Evolutionary conservation across 352 stramenopile species (phyloP).

Genomic region (Pythium myriotylum): DNA sequence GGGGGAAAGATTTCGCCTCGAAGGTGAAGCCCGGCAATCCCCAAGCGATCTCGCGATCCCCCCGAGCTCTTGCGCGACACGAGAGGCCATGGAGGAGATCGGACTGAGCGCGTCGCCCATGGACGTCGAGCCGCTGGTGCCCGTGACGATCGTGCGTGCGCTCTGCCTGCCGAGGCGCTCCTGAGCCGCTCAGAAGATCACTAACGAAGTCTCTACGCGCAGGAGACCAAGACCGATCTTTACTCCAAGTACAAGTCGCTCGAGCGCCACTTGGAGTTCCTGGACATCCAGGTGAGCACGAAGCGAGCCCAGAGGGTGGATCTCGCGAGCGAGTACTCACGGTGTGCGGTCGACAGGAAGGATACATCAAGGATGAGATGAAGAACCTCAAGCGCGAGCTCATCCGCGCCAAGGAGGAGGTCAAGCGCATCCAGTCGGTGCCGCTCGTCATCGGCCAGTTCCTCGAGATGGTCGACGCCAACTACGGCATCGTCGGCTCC

Average conservation of each 20-base stretch:
- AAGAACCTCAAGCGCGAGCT: slow-evolving; percentile 99
- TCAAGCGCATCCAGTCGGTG: slow-evolving; percentile 99
- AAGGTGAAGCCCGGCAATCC: too few species aligned
- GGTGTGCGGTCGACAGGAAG: slow-evolving; percentile 69
- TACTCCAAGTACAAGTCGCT: slow-evolving; percentile 56
- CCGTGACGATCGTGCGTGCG: slow-evolving; percentile 33
- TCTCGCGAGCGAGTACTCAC: too few species aligned
- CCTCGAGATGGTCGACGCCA: slow-evolving; percentile 99
- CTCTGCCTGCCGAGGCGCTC: neutral
- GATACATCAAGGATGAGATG: slow-evolving; percentile 99
- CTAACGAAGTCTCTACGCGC: neutral
- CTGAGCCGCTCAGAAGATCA: neutral
- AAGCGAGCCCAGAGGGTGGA: neutral
- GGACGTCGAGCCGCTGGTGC: slow-evolving; percentile 36
- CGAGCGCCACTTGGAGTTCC: slow-evolving; percentile 50
- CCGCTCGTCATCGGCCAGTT: slow-evolving; percentile 99
- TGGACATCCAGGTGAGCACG: slow-evolving; percentile 70
- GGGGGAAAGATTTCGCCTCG: slow-evolving; percentile 17
- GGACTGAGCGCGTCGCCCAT: slow-evolving; percentile 28
- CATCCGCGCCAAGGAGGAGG: slow-evolving; percentile 98
- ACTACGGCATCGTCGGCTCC: slow-evolving; percentile 98
- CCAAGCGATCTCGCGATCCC: neutral
- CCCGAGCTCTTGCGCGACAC: neutral
- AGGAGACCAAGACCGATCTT: slow-evolving; percentile 45
- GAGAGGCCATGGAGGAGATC: slow-evolving; percentile 32